Conservation (phyloP, 2,329 filamentous ascomycete species). For the Xylaria sp. region DNA sequence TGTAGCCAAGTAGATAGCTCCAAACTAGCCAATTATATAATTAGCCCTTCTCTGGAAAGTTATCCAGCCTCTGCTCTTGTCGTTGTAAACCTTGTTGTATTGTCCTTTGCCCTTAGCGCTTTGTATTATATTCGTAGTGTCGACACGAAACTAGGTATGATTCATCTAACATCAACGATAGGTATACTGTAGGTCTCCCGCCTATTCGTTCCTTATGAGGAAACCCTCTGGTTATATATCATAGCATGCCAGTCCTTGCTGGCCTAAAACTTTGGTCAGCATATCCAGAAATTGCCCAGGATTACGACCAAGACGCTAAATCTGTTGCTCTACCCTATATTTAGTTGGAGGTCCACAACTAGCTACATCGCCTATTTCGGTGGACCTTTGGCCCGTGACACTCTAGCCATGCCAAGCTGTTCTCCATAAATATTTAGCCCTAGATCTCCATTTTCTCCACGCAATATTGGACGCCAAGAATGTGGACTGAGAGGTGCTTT, state of each 20-base stretch:
- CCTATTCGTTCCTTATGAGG: no score
- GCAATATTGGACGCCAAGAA: background rate
- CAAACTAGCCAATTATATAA: no score
- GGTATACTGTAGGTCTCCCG: no score
- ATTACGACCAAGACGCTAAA: background rate
- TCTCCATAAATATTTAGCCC: background rate
- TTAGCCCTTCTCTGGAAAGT: no score
- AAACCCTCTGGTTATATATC: background rate
- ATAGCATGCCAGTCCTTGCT: background rate
- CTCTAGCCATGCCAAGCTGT: background rate
- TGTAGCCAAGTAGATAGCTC: no score
- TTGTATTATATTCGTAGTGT: no score
- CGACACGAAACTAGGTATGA: no score
- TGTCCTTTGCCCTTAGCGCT: no score
- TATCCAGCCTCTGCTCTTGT: no score
- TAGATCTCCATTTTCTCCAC: background rate
- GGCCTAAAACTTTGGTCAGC: background rate
- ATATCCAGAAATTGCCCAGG: background rate
- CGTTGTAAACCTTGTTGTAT: no score
- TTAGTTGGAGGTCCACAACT: background rate
- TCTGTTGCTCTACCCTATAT: background rate
- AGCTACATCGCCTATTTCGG: background rate
- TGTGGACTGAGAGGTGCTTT: background rate
- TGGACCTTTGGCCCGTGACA: background rate
- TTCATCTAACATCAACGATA: no score